Conservation (phyloP, 352 stramenopile genomes). For the Globisporangium okanoganense region DNA sequence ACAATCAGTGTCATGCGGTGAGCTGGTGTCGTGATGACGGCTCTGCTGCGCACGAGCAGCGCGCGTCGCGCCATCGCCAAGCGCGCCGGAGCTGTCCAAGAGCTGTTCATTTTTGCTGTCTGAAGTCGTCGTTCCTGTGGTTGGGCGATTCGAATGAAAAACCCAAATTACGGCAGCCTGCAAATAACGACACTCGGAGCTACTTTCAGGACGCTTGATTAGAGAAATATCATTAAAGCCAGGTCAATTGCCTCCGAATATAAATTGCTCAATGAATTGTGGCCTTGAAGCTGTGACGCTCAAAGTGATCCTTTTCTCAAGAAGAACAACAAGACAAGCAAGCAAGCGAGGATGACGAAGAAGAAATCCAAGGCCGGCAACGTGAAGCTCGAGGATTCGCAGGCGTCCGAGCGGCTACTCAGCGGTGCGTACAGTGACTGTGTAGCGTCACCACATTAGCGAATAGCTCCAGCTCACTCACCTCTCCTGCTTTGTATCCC, state of each 20-base stretch:
- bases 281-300: constrained; percentile 28
- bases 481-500: neutral
- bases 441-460: neutral
- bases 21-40: neutral
- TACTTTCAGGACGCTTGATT: no score
- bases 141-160: neutral
- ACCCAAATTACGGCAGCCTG: no score
- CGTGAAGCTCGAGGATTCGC: constrained; percentile 32
- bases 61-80: neutral
- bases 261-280: no score
- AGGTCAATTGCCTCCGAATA: no score
- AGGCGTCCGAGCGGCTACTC: constrained; percentile 48
- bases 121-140: constrained; percentile 10
- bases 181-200: neutral
- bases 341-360: constrained; percentile 58
- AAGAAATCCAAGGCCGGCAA: constrained; percentile 56
- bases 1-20: neutral
- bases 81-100: neutral
- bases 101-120: constrained; percentile 5
- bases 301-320: constrained; percentile 22
- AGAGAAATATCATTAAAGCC: neutral
- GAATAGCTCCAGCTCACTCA: neutral
- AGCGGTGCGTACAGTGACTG: constrained; percentile 21
- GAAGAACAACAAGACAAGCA: constrained; percentile 32
- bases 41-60: constrained; percentile 6